Evolutionary conservation across 345 rosid species (phyloP), one percentile per base, ranked within the genome.

Genomic region (Ceriops decandra): DNA sequence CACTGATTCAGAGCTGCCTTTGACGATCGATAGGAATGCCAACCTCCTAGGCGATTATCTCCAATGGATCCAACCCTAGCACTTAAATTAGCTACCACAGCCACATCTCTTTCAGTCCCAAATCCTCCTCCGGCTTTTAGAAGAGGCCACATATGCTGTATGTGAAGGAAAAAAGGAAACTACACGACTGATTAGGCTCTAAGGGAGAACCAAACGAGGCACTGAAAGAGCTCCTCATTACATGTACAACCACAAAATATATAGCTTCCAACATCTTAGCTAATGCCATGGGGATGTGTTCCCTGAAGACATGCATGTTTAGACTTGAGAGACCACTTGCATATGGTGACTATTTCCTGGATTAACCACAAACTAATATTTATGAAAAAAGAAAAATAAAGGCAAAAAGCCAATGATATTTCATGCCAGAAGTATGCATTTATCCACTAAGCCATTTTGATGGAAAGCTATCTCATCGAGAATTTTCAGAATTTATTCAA

Each of bases 131-230:
- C 98, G 63, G 81, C 88, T 72, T 85, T 91, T 58, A 93, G 86
- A 72, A 93, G 95, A 62, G 97, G 96, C 96, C 96, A 91, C 96
- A 88, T 86, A 68, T 91, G 96, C 98, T 93, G 85, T 68, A 79
- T 70, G 51, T n/a, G 36, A 67, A 72, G 31, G 53, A 2, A 9
- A 67, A 16, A 30, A 61, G 30, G 19, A 13, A 35, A 7, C 47
- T 2, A 26, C 9, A 11, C 11, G 26, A 52, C 35, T 54, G 9
- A 58, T 11, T 53, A 21, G 67, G 22, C 61, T 3, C n/a, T 42
- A 27, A 42, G 21, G 16, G 27, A 2, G 35, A 72, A 10, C 52
- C 10, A 64, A 71, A 63, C 2, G 7, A 30, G 7, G 62, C 57
- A 63, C 46, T 7, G 4, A 30, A 31, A 24, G 19, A 4, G 49